Conservation (phyloP, 371 early-diverging fungal genomes). For the Phascolomyces articulosus region DNA sequence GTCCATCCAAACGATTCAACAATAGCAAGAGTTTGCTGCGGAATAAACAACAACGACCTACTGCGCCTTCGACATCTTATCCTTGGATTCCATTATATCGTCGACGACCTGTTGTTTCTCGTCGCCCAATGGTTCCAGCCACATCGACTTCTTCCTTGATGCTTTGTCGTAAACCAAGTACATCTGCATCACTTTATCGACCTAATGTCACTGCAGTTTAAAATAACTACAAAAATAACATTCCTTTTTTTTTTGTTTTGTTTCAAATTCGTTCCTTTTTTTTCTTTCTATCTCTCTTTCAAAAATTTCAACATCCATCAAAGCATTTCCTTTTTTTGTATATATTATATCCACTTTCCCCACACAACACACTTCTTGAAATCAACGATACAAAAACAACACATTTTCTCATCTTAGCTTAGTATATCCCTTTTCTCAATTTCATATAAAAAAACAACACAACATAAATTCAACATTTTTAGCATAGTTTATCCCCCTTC, state of each 20-base stretch:
- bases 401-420: neutral
- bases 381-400: no score
- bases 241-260: neutral
- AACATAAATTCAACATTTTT: neutral
- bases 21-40: slow-evolving; percentile 7
- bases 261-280: neutral
- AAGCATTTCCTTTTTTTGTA: neutral
- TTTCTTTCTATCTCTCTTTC: neutral
- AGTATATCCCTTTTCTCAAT: neutral
- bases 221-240: neutral
- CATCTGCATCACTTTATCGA: neutral
- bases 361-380: no score
- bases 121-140: neutral
- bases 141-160: neutral
- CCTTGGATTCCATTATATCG: slow-evolving; percentile 30
- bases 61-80: slow-evolving; percentile 23
- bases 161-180: neutral
- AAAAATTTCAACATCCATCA: neutral
- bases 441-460: neutral
- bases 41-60: slow-evolving; percentile 17
- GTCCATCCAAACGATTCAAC: neutral
- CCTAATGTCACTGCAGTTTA: neutral
- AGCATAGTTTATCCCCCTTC: neutral
- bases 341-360: neutral
- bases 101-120: slow-evolving; percentile 16